phyloP scores from a whole-genome alignment of 495 filamentous ascomycete genomes.

The Oidiodendron maius region DNA sequence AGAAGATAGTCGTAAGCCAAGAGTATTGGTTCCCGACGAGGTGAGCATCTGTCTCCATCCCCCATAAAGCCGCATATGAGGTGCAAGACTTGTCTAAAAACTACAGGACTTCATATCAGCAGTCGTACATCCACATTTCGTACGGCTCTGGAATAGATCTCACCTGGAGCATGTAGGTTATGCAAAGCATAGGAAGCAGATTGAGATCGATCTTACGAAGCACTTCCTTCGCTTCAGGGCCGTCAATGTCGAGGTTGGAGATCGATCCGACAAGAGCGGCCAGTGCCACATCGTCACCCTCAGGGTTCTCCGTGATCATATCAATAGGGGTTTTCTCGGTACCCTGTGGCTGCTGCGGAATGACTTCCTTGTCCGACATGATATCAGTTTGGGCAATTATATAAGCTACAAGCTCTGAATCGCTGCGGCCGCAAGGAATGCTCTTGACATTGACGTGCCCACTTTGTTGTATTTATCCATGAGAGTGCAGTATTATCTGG shows the following conservation, averaged over 20 bases:
- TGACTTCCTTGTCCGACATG: neutral
- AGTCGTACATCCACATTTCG: neutral
- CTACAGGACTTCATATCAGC: neutral
- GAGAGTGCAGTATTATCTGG: too few relatives aligned
- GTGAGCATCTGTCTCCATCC: neutral
- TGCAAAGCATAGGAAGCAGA: neutral
- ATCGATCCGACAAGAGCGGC: neutral
- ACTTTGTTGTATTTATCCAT: neutral
- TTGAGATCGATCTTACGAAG: conserved; percentile 3
- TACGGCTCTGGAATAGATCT: neutral
- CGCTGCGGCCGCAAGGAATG: neutral
- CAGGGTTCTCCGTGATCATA: neutral
- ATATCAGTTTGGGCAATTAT: neutral
- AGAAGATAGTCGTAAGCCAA: neutral
- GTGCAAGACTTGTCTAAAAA: neutral
- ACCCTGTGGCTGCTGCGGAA: neutral
- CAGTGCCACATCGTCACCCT: neutral
- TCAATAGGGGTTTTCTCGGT: neutral
- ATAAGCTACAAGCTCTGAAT: neutral
- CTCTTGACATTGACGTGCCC: neutral
- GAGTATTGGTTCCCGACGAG: neutral
- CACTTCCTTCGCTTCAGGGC: neutral
- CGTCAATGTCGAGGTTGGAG: neutral
- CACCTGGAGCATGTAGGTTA: neutral
- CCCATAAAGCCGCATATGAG: neutral